Conservation (phyloP, 1,284 basidiomycete species). For the Ustanciosporium gigantosporum region DNA sequence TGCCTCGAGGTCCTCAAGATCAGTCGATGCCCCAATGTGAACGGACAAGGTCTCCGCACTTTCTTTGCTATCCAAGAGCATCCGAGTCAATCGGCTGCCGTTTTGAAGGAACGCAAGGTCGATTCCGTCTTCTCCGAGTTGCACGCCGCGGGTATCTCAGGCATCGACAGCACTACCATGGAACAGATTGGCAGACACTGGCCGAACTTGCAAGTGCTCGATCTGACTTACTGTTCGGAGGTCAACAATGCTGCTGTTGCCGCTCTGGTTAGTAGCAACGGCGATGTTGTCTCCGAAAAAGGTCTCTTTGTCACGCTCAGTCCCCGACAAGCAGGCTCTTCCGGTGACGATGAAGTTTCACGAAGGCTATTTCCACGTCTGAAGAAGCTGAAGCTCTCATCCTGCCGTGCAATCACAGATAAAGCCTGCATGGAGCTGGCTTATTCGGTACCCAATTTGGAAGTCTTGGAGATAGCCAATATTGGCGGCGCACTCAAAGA, state of each 20-base stretch:
- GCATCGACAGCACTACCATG: slow-evolving; percentile 70
- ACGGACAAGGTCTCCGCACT: slow-evolving; percentile 67
- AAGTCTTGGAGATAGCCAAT: slow-evolving; percentile 78
- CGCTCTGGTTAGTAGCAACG: slow-evolving; percentile 66
- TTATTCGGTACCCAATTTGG: slow-evolving; percentile 73
- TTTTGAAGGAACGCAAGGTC: slow-evolving; percentile 20
- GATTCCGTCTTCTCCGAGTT: slow-evolving; percentile 61
- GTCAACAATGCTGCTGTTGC: slow-evolving; percentile 76
- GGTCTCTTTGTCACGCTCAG: slow-evolving; percentile 20
- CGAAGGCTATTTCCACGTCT: slow-evolving; percentile 63
- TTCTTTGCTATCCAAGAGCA: slow-evolving; percentile 33
- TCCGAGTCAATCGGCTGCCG: slow-evolving; percentile 1
- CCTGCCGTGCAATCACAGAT: slow-evolving; percentile 75
- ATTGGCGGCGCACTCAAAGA: slow-evolving; percentile 66
- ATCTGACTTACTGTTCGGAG: slow-evolving; percentile 70
- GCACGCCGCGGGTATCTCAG: slow-evolving; percentile 70
- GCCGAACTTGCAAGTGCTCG: slow-evolving; percentile 73
- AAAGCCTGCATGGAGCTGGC: slow-evolving; percentile 74
- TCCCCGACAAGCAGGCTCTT: slow-evolving; percentile 37
- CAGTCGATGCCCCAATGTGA: slow-evolving; percentile 73
- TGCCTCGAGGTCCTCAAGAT: slow-evolving; percentile 72
- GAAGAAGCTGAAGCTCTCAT: slow-evolving; percentile 76
- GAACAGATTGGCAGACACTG: slow-evolving; percentile 62
- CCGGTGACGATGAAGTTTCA: slow-evolving; percentile 15
- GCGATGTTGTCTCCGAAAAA: slow-evolving; percentile 9